These are phyloP conservation scores for Colletotrichum chlorophyti DNA, from an alignment of 2,329 filamentous ascomycete genomes.

Conservation along the genomic window DNA sequence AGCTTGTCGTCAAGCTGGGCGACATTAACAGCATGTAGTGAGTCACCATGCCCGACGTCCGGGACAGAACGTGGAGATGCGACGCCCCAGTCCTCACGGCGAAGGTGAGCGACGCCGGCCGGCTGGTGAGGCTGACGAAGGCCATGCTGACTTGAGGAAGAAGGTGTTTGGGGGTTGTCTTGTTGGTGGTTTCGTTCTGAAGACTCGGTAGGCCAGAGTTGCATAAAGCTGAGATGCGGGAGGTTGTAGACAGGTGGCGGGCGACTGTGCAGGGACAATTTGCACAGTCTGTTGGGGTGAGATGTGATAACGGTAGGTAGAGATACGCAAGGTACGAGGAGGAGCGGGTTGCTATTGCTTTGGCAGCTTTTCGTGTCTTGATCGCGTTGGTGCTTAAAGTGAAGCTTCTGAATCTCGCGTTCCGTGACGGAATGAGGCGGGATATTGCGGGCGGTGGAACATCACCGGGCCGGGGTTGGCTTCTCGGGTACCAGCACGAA, in stretches of 20 bases:
- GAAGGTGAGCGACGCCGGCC: slow-evolving; percentile 43
- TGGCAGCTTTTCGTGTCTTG: slow-evolving; percentile 9
- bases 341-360: slow-evolving; percentile 13
- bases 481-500: too few species aligned
- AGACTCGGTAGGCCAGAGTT: slow-evolving; percentile 61
- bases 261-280: slow-evolving; percentile 57
- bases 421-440: slow-evolving; percentile 24
- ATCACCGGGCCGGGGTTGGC: slow-evolving; percentile 24
- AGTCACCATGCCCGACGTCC: slow-evolving; percentile 34
- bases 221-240: slow-evolving; percentile 65
- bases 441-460: slow-evolving; percentile 27
- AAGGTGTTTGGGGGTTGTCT: slow-evolving; percentile 41
- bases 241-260: slow-evolving; percentile 37
- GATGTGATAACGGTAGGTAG: not conserved
- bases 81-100: slow-evolving; percentile 41
- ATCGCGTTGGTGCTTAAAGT: slow-evolving; percentile 12
- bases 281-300: slow-evolving; percentile 55
- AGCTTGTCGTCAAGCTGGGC: slow-evolving; percentile 57
- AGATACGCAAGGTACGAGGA: not conserved
- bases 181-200: slow-evolving; percentile 48
- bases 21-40: slow-evolving; percentile 44
- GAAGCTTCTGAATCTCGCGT: slow-evolving; percentile 16
- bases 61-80: slow-evolving; percentile 44
- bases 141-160: slow-evolving; percentile 63
- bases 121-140: slow-evolving; percentile 48